phyloP scores from a whole-genome alignment of 2,329 filamentous ascomycete genomes.

The Aspergillus uvarum region DNA sequence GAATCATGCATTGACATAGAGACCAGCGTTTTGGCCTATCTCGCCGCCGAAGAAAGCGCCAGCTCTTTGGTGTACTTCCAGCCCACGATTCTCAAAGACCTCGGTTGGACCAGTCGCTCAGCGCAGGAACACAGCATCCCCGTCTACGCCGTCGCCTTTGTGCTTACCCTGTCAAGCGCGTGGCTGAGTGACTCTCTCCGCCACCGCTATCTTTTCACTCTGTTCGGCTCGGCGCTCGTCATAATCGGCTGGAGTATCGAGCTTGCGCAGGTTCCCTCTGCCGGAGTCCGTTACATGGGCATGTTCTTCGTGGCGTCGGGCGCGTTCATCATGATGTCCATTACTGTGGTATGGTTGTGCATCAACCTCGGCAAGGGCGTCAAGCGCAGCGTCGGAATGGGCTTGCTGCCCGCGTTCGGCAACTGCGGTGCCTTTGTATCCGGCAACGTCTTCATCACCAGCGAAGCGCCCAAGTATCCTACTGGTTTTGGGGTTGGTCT shows the following conservation, averaged over 20 bases:
- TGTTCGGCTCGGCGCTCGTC: slow-evolving; percentile 13
- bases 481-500: slow-evolving; percentile 42
- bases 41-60: slow-evolving; percentile 19
- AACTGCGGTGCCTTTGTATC: slow-evolving; percentile 48
- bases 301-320: slow-evolving; percentile 30
- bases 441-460: slow-evolving; percentile 44
- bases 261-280: slow-evolving; percentile 9
- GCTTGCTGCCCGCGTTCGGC: slow-evolving; percentile 45
- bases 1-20: neutral
- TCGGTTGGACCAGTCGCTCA: slow-evolving; percentile 31
- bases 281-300: slow-evolving; percentile 22
- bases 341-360: slow-evolving; percentile 38
- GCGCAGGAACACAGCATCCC: slow-evolving; percentile 38
- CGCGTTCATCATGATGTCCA: slow-evolving; percentile 33
- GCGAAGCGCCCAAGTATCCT: slow-evolving; percentile 39
- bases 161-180: slow-evolving; percentile 24
- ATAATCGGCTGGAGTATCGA: slow-evolving; percentile 16
- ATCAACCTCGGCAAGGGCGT: slow-evolving; percentile 45
- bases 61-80: slow-evolving; percentile 26
- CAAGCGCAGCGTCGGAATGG: slow-evolving; percentile 44
- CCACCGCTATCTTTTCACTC: slow-evolving; percentile 15
- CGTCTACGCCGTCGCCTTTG: slow-evolving; percentile 30
- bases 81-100: slow-evolving; percentile 34
- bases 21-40: slow-evolving; percentile 20
- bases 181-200: slow-evolving; percentile 14